These are phyloP conservation scores for Fusarium kyushuense DNA, from an alignment of 2,329 filamentous ascomycete genomes.

Conservation along the genomic window DNA sequence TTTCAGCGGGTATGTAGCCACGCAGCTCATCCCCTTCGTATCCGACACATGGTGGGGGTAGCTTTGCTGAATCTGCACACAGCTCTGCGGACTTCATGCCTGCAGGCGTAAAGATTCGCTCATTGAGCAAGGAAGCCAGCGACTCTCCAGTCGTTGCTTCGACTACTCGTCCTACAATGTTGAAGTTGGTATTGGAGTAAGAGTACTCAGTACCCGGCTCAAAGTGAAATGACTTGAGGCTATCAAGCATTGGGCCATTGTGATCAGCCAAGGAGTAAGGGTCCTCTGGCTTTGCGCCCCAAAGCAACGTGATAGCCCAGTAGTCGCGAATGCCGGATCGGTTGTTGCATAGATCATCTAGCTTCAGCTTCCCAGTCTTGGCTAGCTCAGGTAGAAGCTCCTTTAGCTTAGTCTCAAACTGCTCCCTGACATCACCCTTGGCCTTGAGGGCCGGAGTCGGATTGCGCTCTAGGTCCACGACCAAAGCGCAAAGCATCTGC, in stretches of 20 bases:
- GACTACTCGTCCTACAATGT: conserved; percentile 27
- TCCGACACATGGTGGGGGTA: conserved; percentile 23
- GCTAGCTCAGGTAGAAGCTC: conserved; percentile 22
- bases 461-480: conserved; percentile 29
- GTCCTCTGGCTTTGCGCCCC: conserved; percentile 32
- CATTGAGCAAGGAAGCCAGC: conserved; percentile 13
- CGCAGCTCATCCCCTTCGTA: conserved; percentile 30
- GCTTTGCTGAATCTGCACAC: conserved; percentile 25
- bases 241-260: conserved; percentile 18
- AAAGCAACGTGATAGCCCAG: conserved; percentile 32
- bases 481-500: conserved; percentile 35
- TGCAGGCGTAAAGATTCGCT: conserved; percentile 31
- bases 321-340: conserved; percentile 36
- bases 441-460: conserved; percentile 17
- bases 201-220: conserved; percentile 31
- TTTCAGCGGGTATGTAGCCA: conserved; percentile 28
- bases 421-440: conserved; percentile 17
- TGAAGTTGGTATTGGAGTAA: conserved; percentile 37
- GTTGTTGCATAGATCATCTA: conserved; percentile 32
- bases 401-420: conserved; percentile 28
- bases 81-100: conserved; percentile 31
- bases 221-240: conserved; percentile 27
- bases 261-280: conserved; percentile 28
- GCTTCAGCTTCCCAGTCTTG: conserved; percentile 5
- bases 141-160: conserved; percentile 25